phyloP scores from a whole-genome alignment of 768 basidiomycete genomes.

The Hemileccinum rubropunctum region DNA sequence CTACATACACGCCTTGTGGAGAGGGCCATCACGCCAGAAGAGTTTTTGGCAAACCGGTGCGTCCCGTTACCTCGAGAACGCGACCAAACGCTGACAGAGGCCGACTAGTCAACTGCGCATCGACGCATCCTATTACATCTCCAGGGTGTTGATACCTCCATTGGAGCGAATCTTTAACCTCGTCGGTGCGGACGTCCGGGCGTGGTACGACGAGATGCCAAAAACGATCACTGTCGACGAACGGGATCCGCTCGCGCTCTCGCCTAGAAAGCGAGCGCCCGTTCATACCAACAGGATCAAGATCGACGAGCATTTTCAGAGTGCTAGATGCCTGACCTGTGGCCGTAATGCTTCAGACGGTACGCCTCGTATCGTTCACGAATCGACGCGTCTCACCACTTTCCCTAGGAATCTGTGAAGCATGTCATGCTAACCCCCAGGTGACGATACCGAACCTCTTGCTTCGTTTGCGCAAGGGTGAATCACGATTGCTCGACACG shows the following conservation, averaged over 20 bases:
- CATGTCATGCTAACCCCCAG: constrained; percentile 51
- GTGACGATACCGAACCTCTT: constrained; percentile 57
- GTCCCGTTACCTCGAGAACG: constrained; percentile 8
- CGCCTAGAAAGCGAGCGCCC: constrained; percentile 35
- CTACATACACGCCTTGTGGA: constrained; percentile 68
- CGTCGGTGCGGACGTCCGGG: constrained; percentile 79
- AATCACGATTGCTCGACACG: constrained; percentile 51
- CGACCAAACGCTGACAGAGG: background rate
- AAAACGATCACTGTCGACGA: constrained; percentile 44
- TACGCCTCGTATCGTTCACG: constrained; percentile 16
- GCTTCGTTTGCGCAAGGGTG: constrained; percentile 51
- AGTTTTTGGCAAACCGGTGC: constrained; percentile 63
- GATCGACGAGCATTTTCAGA: constrained; percentile 77
- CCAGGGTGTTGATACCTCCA: constrained; percentile 82
- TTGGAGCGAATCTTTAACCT: constrained; percentile 89
- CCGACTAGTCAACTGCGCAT: constrained; percentile 60
- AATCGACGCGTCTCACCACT: background rate
- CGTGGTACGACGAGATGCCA: constrained; percentile 90
- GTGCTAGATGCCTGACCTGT: constrained; percentile 69
- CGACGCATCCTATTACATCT: constrained; percentile 90
- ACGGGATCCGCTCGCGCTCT: constrained; percentile 32
- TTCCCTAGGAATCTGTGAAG: constrained; percentile 57
- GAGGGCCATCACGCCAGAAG: constrained; percentile 70
- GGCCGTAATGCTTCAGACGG: constrained; percentile 52
- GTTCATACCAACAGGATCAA: constrained; percentile 40